Base-by-base conservation (phyloP, 1,284 basidiomycete species). In the Ustilago trichophora region DNA sequence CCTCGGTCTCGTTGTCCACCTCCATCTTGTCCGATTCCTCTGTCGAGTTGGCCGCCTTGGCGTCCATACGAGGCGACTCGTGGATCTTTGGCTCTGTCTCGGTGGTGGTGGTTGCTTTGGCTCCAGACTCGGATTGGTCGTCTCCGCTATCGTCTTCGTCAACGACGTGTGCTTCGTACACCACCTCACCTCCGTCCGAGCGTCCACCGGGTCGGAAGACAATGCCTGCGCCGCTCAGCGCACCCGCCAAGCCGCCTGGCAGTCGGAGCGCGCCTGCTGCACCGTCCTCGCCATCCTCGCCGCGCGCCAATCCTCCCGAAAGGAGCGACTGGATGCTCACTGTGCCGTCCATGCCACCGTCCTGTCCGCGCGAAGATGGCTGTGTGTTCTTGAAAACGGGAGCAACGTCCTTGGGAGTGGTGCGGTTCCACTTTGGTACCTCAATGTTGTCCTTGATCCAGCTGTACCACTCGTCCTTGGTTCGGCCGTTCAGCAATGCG, bases 401-500 rank as follows among this genome's bases (percentile, higher is more conserved):
- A 10, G 76, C 67, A 7, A 79, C 65, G 15, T 64, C 49, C 31
- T 72, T 54, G 9, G 92, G 91, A 5, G 92, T 94, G 29, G 84
- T 78, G 82, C 88, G 90, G 19, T 89, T 89, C 81, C 89, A 84
- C 47, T 88, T 86, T 32, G 85, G 85, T 10, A 47, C 40, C 73
- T 93, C 87, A 35, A 95, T 91, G 36, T 94, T 88, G 46, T 93
- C 87, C 64, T 87, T 88, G 70, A 99, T 83, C 96, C 94, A 98
- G 21, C 86, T 83, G 79, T 91, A 91, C 96, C 96, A 99, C 80
- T 96, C 89, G 66, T 92, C 89, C 80, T 90, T 88, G 13, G 92
- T 92, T 58, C 89, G 88, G 26, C 92, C 94, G 66, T 91, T 86
- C 26, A 96, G 86, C 43, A 98, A 82, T 4, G 92, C 96, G 42